Percentiles rank a stretch among this genome's conserved stretches.
These are phyloP conservation scores for Cucumis sativus DNA, from an alignment of 306 rosid species.

Conservation along the genomic window DNA sequence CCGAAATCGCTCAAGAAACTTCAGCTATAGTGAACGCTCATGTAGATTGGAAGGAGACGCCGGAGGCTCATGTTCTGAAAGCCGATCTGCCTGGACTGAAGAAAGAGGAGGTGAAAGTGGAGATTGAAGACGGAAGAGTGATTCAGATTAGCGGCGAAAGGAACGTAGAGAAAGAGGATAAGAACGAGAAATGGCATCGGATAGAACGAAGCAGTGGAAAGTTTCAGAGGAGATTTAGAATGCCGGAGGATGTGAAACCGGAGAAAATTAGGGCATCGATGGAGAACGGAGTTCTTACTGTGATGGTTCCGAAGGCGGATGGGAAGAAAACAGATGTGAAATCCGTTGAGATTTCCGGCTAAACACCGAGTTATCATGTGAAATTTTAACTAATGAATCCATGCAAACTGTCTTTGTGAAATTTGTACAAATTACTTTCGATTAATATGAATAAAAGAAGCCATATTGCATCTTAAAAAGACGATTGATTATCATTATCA, in stretches of 20 bases:
- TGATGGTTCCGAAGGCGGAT: conserved; percentile 19
- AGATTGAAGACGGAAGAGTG: conserved; percentile 20
- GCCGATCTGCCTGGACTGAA: conserved; percentile 27
- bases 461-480: too few species aligned
- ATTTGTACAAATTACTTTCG: too few species aligned
- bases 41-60: conserved; percentile 28
- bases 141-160: conserved; percentile 26
- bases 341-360: conserved; percentile 17
- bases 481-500: too few species aligned
- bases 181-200: conserved; percentile 27
- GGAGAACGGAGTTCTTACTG: conserved; percentile 25
- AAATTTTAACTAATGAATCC: background rate
- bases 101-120: conserved; percentile 26
- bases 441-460: too few species aligned
- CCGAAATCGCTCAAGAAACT: conserved; percentile 4
- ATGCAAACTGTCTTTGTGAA: background rate
- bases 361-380: background rate
- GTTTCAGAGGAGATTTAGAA: conserved; percentile 22
- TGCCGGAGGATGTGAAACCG: conserved; percentile 20
- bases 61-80: conserved; percentile 25
- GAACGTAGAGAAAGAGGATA: conserved; percentile 17
- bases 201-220: conserved; percentile 27
- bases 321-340: conserved; percentile 13
- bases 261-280: conserved; percentile 18
- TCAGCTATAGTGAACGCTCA: background rate